Percentiles rank a stretch among this genome's conserved stretches.
Conservation (phyloP, 495 filamentous ascomycete genomes). For the Thermothielavioides terrestris region DNA sequence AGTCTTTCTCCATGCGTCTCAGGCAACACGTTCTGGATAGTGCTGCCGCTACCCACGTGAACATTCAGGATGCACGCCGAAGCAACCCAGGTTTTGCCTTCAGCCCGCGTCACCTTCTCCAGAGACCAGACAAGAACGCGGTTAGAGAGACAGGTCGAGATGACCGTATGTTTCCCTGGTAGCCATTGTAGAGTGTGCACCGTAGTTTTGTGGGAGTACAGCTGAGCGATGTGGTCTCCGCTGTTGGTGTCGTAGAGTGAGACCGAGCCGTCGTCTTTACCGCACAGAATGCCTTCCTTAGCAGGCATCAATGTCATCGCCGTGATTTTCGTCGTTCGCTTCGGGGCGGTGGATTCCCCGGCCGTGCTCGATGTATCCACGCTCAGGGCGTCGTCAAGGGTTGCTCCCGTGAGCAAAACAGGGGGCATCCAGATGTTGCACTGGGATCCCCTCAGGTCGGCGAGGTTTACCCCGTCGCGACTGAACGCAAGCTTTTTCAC, state of each 20-base stretch:
- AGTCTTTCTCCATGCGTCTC: constrained; percentile 13
- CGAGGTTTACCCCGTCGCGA: not conserved
- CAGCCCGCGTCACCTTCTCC: not conserved
- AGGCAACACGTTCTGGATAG: constrained; percentile 16
- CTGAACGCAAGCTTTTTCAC: not conserved
- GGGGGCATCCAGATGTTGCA: not conserved
- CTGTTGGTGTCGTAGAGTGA: not conserved
- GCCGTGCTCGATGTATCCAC: not conserved
- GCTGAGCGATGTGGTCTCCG: not conserved
- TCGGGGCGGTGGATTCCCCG: not conserved
- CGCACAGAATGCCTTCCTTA: not conserved
- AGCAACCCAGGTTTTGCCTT: not conserved
- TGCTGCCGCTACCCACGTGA: not conserved
- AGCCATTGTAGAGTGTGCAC: not conserved
- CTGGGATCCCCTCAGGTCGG: not conserved
- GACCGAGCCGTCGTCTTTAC: not conserved
- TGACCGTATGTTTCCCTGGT: not conserved
- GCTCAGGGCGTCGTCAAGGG: not conserved
- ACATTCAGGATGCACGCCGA: not conserved
- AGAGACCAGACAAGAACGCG: not conserved
- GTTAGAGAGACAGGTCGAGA: not conserved
- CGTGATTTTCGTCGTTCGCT: not conserved
- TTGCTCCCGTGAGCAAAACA: not conserved
- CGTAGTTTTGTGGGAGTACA: not conserved
- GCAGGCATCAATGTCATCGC: not conserved